Evolutionary conservation across 148 eudicot species (phyloP).

Genomic region (Amaranthus palmeri): DNA sequence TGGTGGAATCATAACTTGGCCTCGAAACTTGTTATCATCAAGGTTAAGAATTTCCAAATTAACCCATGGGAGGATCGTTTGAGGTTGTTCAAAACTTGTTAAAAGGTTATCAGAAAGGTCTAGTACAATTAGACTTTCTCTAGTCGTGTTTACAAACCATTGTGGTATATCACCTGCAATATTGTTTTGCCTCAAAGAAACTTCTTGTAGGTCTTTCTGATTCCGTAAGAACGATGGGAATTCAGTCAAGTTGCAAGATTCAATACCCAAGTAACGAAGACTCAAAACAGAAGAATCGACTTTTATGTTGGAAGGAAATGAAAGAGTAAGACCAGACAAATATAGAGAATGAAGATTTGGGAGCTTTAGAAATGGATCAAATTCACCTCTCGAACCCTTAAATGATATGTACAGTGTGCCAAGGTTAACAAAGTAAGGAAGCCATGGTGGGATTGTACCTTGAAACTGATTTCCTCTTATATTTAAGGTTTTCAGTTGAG

Average conservation of each 20-base stretch:
- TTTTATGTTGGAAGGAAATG: neutral
- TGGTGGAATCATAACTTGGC: constrained; percentile 27
- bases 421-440: neutral
- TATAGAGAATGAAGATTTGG: constrained; percentile 4
- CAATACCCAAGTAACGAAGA: neutral
- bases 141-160: constrained; percentile 29
- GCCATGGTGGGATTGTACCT: neutral
- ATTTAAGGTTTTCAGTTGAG: neutral
- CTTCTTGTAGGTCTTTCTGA: neutral
- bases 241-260: constrained; percentile 10
- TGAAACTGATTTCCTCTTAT: neutral
- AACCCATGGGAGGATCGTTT: constrained; percentile 6
- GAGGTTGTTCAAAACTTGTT: constrained; percentile 13
- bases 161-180: constrained; percentile 15
- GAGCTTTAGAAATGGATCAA: neutral
- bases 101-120: neutral
- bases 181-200: neutral
- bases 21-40: constrained; percentile 1
- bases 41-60: neutral
- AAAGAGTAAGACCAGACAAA: neutral
- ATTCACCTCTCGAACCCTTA: neutral
- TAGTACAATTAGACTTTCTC: neutral
- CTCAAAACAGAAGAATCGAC: constrained; percentile 1
- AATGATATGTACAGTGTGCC: neutral
- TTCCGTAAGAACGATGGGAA: constrained; percentile 1